Evolutionary conservation across 805 yeast genomes (phyloP).

Genomic region (Yarrowia keelungensis): DNA sequence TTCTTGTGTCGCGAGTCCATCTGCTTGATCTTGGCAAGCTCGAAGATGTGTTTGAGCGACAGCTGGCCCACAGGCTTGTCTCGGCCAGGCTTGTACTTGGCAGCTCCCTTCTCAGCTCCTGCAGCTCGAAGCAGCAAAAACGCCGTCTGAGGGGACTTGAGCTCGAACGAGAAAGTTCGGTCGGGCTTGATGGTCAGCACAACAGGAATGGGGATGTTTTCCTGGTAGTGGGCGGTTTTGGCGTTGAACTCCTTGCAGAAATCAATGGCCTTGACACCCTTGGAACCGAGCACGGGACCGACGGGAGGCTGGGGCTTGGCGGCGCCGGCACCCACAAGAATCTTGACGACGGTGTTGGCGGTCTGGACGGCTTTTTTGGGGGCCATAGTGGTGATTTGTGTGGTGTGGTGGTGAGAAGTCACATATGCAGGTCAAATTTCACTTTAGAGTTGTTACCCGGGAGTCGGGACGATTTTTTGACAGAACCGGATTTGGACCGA

Average conservation of each 20-base stretch:
- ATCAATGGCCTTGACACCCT: slow-evolving; percentile 98
- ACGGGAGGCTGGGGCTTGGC: slow-evolving; percentile 99
- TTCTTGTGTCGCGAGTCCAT: slow-evolving; percentile 78
- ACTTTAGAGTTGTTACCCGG: slow-evolving; percentile 36
- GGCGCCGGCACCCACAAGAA: slow-evolving; percentile 95
- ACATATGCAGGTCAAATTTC: slow-evolving; percentile 1
- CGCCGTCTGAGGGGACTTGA: slow-evolving; percentile 91
- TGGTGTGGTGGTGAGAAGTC: no score
- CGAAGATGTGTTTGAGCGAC: slow-evolving; percentile 88
- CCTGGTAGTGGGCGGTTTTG: slow-evolving; percentile 83
- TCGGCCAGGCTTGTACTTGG: slow-evolving; percentile 61
- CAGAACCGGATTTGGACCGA: neutral
- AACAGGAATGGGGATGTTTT: slow-evolving; percentile 91
- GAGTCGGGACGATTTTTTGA: neutral
- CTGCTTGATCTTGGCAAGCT: slow-evolving; percentile 91
- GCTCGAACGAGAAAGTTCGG: slow-evolving; percentile 82
- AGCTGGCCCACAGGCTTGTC: slow-evolving; percentile 61
- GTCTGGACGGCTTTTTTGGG: slow-evolving; percentile 47
- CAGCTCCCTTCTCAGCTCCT: slow-evolving; percentile 79
- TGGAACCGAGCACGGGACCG: slow-evolving; percentile 98
- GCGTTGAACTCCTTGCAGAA: slow-evolving; percentile 99
- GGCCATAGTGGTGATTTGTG: slow-evolving; percentile 3
- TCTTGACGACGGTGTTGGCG: slow-evolving; percentile 77
- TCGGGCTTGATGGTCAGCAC: slow-evolving; percentile 89
- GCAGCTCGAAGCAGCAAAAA: slow-evolving; percentile 85